A percentile compares a stretch with the other conserved stretches of the same genome.
These are phyloP conservation scores for Nadsonia fulvescens DNA, from an alignment of 805 yeast genomes.

Conservation along the genomic window DNA sequence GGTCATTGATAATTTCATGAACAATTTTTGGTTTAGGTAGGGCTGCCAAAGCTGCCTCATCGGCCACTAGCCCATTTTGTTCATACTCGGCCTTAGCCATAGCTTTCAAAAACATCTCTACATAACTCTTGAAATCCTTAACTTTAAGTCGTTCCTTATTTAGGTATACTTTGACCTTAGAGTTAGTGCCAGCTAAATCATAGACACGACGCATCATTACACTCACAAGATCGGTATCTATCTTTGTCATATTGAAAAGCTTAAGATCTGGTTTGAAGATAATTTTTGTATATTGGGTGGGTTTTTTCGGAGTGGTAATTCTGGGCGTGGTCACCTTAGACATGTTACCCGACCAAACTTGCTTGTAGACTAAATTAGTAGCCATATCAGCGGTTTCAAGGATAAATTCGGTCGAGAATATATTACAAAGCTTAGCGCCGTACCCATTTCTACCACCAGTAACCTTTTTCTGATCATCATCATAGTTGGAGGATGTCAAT, in stretches of 20 bases:
- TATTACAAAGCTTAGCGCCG: constrained; percentile 94
- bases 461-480: constrained; percentile 86
- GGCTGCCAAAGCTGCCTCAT: constrained; percentile 21
- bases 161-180: constrained; percentile 58
- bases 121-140: constrained; percentile 66
- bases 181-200: constrained; percentile 87
- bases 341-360: constrained; percentile 85
- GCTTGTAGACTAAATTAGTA: constrained; percentile 46
- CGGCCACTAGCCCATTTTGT: constrained; percentile 15
- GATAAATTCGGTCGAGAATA: constrained; percentile 72
- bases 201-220: constrained; percentile 86
- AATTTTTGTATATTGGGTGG: constrained; percentile 66
- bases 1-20: constrained; percentile 61
- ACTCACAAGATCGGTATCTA: constrained; percentile 70
- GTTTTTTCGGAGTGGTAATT: constrained; percentile 35
- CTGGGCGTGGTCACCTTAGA: constrained; percentile 54
- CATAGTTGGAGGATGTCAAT: constrained; percentile 88
- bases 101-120: constrained; percentile 75
- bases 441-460: constrained; percentile 98
- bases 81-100: constrained; percentile 17
- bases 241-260: constrained; percentile 66
- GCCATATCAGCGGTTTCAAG: constrained; percentile 76
- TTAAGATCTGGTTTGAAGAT: constrained; percentile 75
- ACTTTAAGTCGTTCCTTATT: constrained; percentile 58
- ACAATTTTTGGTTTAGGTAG: constrained; percentile 42